phyloP scores from a whole-genome alignment of 345 rosid genomes.

The Citrus australasica region DNA sequence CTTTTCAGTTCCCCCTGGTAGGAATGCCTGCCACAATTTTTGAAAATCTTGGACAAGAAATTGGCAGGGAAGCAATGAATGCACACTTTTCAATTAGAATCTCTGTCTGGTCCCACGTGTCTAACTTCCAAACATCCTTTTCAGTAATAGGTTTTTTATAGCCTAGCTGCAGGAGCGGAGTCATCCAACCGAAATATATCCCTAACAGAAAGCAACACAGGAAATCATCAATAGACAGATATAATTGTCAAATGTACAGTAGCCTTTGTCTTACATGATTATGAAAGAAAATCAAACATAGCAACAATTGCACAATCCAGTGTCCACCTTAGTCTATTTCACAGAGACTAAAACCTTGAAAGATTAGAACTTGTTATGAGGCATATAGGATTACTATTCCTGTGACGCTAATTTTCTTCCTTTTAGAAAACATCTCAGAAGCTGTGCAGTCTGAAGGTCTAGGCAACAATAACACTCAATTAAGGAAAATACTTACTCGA shows the following conservation, averaged over 20 bases:
- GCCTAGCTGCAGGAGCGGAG: slow-evolving; percentile 84
- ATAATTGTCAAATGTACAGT: neutral
- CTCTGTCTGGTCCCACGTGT: slow-evolving; percentile 90
- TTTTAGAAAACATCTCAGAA: neutral
- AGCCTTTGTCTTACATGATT: neutral
- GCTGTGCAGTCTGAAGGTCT: neutral
- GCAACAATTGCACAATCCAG: neutral
- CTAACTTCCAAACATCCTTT: slow-evolving; percentile 91
- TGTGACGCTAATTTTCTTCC: neutral
- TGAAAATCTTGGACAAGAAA: neutral
- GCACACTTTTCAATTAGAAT: slow-evolving; percentile 59
- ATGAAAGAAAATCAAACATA: neutral
- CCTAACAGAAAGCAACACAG: slow-evolving; percentile 36
- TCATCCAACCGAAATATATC: slow-evolving; percentile 82
- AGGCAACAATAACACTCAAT: slow-evolving; percentile 1
- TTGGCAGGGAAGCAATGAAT: slow-evolving; percentile 16
- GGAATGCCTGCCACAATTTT: neutral
- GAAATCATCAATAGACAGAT: neutral
- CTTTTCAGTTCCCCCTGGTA: neutral
- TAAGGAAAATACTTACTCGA: slow-evolving; percentile 64
- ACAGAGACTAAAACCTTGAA: neutral
- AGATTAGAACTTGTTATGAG: neutral
- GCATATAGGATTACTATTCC: neutral
- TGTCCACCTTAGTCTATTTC: neutral
- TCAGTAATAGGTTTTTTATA: slow-evolving; percentile 84